Percentiles rank a stretch among this genome's conserved stretches.
Evolutionary conservation across 768 basidiomycete genomes (phyloP).

Genomic region (Candolleomyces efflorescens): DNA sequence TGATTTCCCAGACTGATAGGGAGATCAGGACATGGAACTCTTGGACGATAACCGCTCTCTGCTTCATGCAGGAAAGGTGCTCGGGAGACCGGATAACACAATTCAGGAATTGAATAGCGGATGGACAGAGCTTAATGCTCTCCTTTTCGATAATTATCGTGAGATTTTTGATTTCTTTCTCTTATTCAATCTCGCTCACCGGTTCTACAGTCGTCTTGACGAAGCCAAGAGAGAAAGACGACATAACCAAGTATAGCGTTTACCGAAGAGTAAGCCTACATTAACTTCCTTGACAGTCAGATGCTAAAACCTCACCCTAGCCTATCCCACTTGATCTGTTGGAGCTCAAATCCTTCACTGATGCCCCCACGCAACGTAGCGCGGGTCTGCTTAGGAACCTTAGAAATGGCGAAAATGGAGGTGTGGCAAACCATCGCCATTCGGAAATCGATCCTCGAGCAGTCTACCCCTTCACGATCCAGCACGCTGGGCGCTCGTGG

Average conservation of each 20-base stretch:
- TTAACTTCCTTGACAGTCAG: neutral
- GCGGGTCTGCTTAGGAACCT: conserved; percentile 45
- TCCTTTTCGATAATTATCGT: conserved; percentile 96
- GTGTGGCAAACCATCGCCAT: neutral
- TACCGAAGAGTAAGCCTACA: conserved; percentile 35
- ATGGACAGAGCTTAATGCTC: conserved; percentile 82
- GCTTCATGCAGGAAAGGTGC: conserved; percentile 76
- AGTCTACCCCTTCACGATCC: conserved; percentile 83
- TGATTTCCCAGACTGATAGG: neutral
- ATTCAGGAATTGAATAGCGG: conserved; percentile 65
- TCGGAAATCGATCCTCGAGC: conserved; percentile 52
- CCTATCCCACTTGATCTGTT: conserved; percentile 92
- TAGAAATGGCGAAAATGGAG: conserved; percentile 2
- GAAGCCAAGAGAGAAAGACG: conserved; percentile 60
- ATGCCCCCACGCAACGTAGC: conserved; percentile 66
- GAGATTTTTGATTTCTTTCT: conserved; percentile 22
- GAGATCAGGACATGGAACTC: conserved; percentile 75
- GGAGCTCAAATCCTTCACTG: conserved; percentile 75
- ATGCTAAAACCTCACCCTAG: conserved; percentile 17
- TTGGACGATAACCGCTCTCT: conserved; percentile 79
- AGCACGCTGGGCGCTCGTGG: conserved; percentile 83
- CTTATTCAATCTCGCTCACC: neutral
- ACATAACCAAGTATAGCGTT: conserved; percentile 71
- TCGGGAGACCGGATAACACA: conserved; percentile 72
- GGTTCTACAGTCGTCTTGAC: neutral